Evolutionary conservation across 2,329 filamentous ascomycete species (phyloP).

Genomic region (Arthroderma uncinatum): DNA sequence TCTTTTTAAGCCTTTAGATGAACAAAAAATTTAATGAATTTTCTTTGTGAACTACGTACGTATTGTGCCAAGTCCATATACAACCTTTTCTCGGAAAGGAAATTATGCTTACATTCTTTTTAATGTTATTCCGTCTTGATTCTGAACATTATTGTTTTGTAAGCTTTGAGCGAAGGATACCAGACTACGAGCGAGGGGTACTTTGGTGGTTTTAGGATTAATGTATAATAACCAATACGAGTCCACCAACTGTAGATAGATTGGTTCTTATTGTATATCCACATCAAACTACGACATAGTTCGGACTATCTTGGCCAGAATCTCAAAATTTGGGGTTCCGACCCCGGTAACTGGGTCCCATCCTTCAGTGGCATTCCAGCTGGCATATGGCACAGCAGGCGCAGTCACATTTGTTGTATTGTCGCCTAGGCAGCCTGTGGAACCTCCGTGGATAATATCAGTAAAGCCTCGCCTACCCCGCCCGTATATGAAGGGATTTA

Average conservation of each 20-base stretch:
- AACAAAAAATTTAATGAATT: neutral
- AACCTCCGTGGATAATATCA: constrained; percentile 40
- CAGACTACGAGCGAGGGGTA: too few species aligned
- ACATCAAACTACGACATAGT: neutral
- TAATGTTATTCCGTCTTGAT: too few species aligned
- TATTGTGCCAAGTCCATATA: too few species aligned
- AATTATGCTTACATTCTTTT: too few species aligned
- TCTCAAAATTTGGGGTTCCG: constrained; percentile 24
- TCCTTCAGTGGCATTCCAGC: constrained; percentile 41
- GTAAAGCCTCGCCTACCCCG: constrained; percentile 36
- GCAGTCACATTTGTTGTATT: constrained; percentile 30
- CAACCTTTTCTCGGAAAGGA: neutral
- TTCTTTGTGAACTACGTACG: neutral
- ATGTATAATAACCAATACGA: too few species aligned
- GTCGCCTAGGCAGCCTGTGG: constrained; percentile 35
- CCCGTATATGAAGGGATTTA: constrained; percentile 53
- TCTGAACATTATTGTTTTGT: too few species aligned
- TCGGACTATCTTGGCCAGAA: neutral
- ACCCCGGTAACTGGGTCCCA: constrained; percentile 43
- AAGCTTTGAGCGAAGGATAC: too few species aligned
- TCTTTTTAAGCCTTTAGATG: too few species aligned
- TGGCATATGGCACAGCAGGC: constrained; percentile 34
- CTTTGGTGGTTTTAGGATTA: too few species aligned
- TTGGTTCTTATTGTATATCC: neutral
- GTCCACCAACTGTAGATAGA: neutral